Evolutionary conservation across 2,329 filamentous ascomycete genomes (phyloP), one percentile per base, ranked within the genome.

Genomic region (Huntiella moniliformis): DNA sequence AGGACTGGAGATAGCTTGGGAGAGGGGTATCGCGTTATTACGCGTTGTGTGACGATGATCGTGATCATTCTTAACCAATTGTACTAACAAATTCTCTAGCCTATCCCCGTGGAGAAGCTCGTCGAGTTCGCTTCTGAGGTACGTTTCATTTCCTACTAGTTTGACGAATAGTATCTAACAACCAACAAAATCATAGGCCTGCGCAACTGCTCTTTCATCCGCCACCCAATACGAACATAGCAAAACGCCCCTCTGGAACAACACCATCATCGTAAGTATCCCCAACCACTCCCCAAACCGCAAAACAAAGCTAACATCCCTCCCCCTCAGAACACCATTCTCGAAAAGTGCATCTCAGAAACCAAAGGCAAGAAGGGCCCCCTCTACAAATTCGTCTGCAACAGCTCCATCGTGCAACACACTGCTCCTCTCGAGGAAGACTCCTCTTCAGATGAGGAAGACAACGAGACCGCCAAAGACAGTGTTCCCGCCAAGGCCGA

Each of bases 391-490:
- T 96, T 88, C 66, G 84, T 86, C 55, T 86, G 93, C 66, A 96
- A 94, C 71, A 92, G 84, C 68, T 96, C 88, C 53, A 95, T 96
- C 59, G 92, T 96, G 55, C 88, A 98, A 68, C 88, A 96, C 67
- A 70, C 88, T 32, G 74, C 80, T 15, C 74, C 79, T 46, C 79
- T 74, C 10, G 73, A 49, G 39, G 42, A 44, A 3, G 46, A 48
- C 74, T 28, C 66, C 73, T 47, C 65, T 77, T 43, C 79, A 74
- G 64, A 76, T 74, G 63, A 68, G 53, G 66, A 72, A 51, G 67
- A 63, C 54, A 63, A 69, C 56, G 60, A 60, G 51, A 70, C 71
- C 45, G 71, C 69, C 44, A 72, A 71, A 58, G 67, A 69, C 52
- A 62, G 65, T 46, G 38, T 58, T 57, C 59, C 60, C 67, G 34